Base-by-base conservation (phyloP, 2,329 filamentous ascomycete genomes). In the Leptoxyphium fumago region DNA sequence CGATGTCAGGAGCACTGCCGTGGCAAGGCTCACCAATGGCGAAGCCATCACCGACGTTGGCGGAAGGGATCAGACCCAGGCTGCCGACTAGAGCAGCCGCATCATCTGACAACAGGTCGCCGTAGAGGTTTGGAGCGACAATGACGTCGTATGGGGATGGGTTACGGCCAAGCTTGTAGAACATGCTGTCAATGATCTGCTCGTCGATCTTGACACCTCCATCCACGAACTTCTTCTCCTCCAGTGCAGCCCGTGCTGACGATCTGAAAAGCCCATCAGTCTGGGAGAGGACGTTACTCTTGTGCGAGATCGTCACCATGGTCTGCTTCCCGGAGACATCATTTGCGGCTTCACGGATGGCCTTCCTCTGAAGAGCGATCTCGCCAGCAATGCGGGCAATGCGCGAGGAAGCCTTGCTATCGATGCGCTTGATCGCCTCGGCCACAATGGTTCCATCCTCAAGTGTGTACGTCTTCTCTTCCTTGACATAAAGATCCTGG, bases 111-210 rank as follows among this genome's bases (percentile, higher is more conserved):
- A 98, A 74, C 54, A 98, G 91, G 65, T 98, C 91, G 53, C 91
- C 91, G 68, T 98, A 96, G 48, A 98, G 75, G 69, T 96, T 96
- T 43, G 89, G 91, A 8, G 89, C 91, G 40, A 98, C 91, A 55
- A 98, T 94, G 53, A 96, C 89, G 64, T 98, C 91, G 77, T 96
- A 98, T 60, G 82, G 82, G 59, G 82, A 75, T 38, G 91, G 91
- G 67, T 96, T 86, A 49, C 89, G 85, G 79, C 96, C 96, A 45
- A 98, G 82, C 73, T 96, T 96, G 78, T 96, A 96, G 46, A 96
- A 87, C 91, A 98, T 98, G 49, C 82, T 89, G 68, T 98, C 91
- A 50, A 98, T 89, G 55, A 98, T 98, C 71, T 98, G 91, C 73
- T 96, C 91, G 67, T 96, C 91, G 26, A 61, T 56, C 10, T 47